These are phyloP conservation scores for Spathaspora gorwiae DNA, from an alignment of 805 yeast species.

Conservation along the genomic window DNA sequence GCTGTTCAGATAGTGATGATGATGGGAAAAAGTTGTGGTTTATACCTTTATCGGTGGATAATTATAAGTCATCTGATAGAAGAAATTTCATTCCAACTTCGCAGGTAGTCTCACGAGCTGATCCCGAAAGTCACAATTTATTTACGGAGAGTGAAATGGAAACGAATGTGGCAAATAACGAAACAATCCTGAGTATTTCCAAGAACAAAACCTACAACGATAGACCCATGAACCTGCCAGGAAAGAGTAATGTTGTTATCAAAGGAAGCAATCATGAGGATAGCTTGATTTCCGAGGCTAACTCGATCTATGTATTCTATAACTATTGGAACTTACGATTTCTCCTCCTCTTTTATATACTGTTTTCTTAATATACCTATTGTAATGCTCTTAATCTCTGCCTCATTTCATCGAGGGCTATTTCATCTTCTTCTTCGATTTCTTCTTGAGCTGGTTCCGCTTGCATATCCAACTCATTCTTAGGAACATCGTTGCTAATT, in stretches of 20 bases:
- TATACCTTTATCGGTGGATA: conserved; percentile 10
- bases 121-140: conserved; percentile 2
- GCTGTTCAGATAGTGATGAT: not conserved
- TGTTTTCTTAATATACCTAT: conserved; percentile 11
- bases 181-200: too few species aligned
- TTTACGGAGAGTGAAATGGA: not conserved
- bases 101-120: conserved; percentile 7
- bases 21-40: conserved; percentile 14
- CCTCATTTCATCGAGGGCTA: conserved; percentile 78
- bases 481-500: conserved; percentile 31
- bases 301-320: not conserved
- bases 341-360: not conserved
- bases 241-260: too few species aligned
- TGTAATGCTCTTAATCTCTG: conserved; percentile 84
- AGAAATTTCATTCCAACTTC: not conserved
- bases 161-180: too few species aligned
- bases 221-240: too few species aligned
- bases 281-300: not conserved
- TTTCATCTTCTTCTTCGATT: conserved; percentile 50
- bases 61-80: not conserved
- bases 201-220: too few species aligned
- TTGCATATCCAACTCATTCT: conserved; percentile 16
- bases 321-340: not conserved
- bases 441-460: conserved; percentile 10
- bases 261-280: too few species aligned